Evolutionary conservation across 2,329 filamentous ascomycete genomes (phyloP).

Genomic region (Hyphodiscus sp.): DNA sequence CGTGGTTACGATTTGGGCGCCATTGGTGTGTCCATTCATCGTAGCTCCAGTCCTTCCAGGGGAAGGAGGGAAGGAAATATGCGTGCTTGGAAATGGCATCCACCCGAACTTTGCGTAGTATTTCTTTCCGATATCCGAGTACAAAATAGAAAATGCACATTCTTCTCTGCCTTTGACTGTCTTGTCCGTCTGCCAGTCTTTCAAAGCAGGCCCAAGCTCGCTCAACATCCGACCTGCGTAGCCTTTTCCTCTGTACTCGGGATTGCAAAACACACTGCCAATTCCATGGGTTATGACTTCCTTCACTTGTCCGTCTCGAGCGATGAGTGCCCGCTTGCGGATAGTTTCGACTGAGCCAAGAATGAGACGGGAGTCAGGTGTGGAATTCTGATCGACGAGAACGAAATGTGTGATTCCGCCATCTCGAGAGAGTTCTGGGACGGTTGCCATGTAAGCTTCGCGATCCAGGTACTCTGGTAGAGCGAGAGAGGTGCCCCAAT

Average conservation of each 20-base stretch:
- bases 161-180: conserved; percentile 31
- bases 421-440: conserved; percentile 47
- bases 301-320: conserved; percentile 34
- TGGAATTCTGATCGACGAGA: conserved; percentile 42
- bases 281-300: conserved; percentile 67
- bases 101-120: conserved; percentile 78
- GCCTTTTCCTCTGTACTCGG: conserved; percentile 59
- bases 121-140: conserved; percentile 76
- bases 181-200: conserved; percentile 44
- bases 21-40: conserved; percentile 9
- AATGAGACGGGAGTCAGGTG: conserved; percentile 42
- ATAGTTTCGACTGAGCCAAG: conserved; percentile 60
- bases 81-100: conserved; percentile 64
- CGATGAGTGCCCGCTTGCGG: conserved; percentile 50
- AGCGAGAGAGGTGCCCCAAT: conserved; percentile 54
- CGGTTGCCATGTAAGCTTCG: conserved; percentile 49
- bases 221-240: conserved; percentile 73
- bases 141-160: conserved; percentile 68
- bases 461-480: conserved; percentile 51
- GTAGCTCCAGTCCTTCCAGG: conserved; percentile 28
- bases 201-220: conserved; percentile 52
- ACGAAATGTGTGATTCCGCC: conserved; percentile 57
- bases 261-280: conserved; percentile 71
- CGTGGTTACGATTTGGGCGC: conserved; percentile 7
- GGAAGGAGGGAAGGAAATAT: conserved; percentile 54